These are phyloP conservation scores for Cladosporium halotolerans DNA, from an alignment of 2,329 filamentous ascomycete species.

Conservation along the genomic window DNA sequence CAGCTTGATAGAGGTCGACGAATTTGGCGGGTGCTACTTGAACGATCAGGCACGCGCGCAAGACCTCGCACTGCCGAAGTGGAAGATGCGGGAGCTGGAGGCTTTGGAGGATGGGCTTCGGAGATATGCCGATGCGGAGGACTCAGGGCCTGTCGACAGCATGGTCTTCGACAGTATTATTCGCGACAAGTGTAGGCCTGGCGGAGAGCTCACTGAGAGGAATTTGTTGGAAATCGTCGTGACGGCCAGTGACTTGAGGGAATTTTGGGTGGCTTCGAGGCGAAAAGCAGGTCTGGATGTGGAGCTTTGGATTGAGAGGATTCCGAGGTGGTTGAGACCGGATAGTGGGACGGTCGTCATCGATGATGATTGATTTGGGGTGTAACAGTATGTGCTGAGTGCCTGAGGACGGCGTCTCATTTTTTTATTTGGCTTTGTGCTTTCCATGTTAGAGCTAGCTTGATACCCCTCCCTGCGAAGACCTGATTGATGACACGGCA, in stretches of 20 bases:
- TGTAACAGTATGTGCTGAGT: too few relatives aligned
- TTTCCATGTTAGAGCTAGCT: too few relatives aligned
- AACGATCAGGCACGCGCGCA: conserved; percentile 17
- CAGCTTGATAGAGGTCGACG: conserved; percentile 26
- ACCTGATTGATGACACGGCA: too few relatives aligned
- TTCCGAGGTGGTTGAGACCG: conserved; percentile 19
- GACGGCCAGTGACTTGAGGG: conserved; percentile 21
- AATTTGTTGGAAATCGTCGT: conserved; percentile 31
- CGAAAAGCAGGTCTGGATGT: conserved; percentile 11
- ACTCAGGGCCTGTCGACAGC: neutral
- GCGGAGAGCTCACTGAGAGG: conserved; percentile 18
- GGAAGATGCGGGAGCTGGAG: conserved; percentile 28
- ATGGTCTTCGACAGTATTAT: conserved; percentile 25
- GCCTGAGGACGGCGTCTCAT: too few relatives aligned
- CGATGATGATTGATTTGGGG: too few relatives aligned
- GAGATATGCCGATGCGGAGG: conserved; percentile 15
- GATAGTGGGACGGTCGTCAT: too few relatives aligned
- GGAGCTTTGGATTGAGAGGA: conserved; percentile 22
- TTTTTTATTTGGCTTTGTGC: too few relatives aligned
- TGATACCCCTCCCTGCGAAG: too few relatives aligned
- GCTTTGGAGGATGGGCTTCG: conserved; percentile 26
- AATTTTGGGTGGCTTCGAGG: conserved; percentile 10
- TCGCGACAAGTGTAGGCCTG: conserved; percentile 17
- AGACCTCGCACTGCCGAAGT: conserved; percentile 16
- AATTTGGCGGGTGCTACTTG: conserved; percentile 36